A percentile compares a stretch with the other conserved stretches of the same genome.
Conservation (phyloP, 2,329 filamentous ascomycete genomes). For the Paecilomyces variotii region DNA sequence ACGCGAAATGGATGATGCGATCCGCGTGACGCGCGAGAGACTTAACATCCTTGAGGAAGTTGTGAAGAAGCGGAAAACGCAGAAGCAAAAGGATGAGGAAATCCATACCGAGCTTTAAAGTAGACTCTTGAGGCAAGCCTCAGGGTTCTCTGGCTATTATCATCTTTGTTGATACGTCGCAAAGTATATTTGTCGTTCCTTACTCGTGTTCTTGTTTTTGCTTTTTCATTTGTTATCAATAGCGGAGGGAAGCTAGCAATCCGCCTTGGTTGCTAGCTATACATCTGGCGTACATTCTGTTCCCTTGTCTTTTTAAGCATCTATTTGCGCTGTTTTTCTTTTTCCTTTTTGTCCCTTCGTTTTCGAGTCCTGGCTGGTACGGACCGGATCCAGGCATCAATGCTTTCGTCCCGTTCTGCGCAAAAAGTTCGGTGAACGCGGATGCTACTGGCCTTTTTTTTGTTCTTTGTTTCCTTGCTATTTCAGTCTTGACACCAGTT, state of each 20-base stretch:
- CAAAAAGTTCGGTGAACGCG: neutral
- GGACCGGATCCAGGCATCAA: neutral
- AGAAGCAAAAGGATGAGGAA: conserved; percentile 9
- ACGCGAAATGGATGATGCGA: conserved; percentile 69
- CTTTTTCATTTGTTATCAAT: neutral
- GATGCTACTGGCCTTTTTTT: neutral
- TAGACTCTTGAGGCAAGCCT: neutral
- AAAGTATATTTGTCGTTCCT: neutral
- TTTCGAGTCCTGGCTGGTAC: neutral
- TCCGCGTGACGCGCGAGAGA: conserved; percentile 78
- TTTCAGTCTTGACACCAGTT: neutral
- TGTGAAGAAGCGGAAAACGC: conserved; percentile 49
- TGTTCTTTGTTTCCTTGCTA: neutral
- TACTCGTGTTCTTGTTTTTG: neutral
- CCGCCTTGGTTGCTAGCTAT: neutral
- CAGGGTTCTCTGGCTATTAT: neutral
- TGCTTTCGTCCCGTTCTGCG: neutral
- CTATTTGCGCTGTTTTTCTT: neutral
- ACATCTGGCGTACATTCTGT: neutral
- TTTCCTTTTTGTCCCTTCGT: neutral
- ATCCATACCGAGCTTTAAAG: neutral
- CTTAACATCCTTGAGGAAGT: conserved; percentile 68
- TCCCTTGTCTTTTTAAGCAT: neutral
- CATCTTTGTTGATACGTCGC: neutral
- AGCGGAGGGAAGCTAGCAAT: neutral